These are phyloP conservation scores for Anthoceros angustus DNA, from an alignment of 225 moss, liverwort and hornwort species.

Conservation along the genomic window DNA sequence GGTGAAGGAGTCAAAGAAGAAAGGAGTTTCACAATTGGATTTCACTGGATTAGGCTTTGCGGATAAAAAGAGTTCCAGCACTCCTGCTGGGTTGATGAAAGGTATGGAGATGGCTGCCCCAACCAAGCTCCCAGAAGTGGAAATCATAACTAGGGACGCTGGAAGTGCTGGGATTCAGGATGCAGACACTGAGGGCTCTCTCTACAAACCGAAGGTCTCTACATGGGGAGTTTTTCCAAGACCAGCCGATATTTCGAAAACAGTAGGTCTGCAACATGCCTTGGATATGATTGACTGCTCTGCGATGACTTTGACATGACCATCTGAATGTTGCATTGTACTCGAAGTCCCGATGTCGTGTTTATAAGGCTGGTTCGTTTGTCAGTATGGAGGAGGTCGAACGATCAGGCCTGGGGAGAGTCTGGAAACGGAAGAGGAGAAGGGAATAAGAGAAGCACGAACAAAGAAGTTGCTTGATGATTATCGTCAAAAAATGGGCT, in stretches of 20 bases:
- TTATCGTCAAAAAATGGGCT: slow-evolving; percentile 65
- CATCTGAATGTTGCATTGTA: neutral
- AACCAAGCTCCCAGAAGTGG: slow-evolving; percentile 72
- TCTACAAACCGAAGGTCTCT: slow-evolving; percentile 73
- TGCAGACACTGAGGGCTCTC: slow-evolving; percentile 15
- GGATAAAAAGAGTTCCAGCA: slow-evolving; percentile 51
- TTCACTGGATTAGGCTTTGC: slow-evolving; percentile 85
- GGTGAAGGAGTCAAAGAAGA: slow-evolving; percentile 45
- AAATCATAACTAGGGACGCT: slow-evolving; percentile 71
- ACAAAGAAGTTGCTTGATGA: slow-evolving; percentile 64
- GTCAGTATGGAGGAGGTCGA: slow-evolving; percentile 87
- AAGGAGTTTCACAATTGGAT: slow-evolving; percentile 57
- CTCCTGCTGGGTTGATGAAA: slow-evolving; percentile 43
- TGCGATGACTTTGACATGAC: neutral
- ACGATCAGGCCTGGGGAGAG: slow-evolving; percentile 71
- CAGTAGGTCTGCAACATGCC: slow-evolving; percentile 8
- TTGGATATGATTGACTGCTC: neutral
- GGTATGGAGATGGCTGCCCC: slow-evolving; percentile 40
- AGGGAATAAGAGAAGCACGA: slow-evolving; percentile 41
- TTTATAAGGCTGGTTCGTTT: neutral
- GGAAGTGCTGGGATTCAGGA: slow-evolving; percentile 16
- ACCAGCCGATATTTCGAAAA: slow-evolving; percentile 86
- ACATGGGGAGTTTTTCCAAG: slow-evolving; percentile 92
- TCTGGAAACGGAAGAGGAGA: slow-evolving; percentile 82
- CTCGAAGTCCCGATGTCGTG: neutral